These are phyloP conservation scores for Eucalyptus erythrocorys DNA, from an alignment of 345 rosid genomes.

Conservation along the genomic window DNA sequence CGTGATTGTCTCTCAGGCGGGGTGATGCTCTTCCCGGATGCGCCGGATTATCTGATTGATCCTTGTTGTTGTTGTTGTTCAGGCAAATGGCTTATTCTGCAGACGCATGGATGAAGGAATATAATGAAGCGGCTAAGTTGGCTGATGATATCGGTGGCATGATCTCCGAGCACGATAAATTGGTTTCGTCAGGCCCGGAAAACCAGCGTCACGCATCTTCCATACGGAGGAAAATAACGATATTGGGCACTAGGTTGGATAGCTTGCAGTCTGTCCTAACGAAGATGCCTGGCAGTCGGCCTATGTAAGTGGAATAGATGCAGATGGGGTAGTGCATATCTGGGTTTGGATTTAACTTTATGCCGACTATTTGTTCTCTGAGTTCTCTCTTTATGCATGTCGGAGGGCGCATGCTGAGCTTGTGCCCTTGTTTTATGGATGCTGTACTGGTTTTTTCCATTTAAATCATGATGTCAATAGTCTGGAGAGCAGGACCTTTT, in stretches of 20 bases:
- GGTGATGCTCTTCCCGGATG: neutral
- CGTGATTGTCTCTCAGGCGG: neutral
- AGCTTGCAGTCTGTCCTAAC: slow-evolving; percentile 17
- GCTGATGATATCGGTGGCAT: slow-evolving; percentile 18
- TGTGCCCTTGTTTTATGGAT: neutral
- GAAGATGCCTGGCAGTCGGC: slow-evolving; percentile 16
- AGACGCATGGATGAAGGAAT: slow-evolving; percentile 24
- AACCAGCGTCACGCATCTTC: slow-evolving; percentile 21
- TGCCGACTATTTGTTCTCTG: neutral
- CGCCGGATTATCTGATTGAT: neutral
- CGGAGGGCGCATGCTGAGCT: neutral
- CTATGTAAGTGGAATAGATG: neutral
- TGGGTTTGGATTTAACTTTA: neutral
- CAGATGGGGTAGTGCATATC: neutral
- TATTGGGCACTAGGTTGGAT: slow-evolving; percentile 26
- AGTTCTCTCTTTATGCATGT: neutral
- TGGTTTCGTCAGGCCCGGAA: slow-evolving; percentile 16
- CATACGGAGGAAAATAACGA: slow-evolving; percentile 25
- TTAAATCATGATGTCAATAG: neutral
- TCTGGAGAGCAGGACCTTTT: neutral
- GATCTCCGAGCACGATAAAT: slow-evolving; percentile 12
- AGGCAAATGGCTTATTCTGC: neutral
- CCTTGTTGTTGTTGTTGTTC: neutral
- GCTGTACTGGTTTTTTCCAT: neutral
- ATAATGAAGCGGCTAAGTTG: slow-evolving; percentile 15